Base-by-base conservation (phyloP, 768 basidiomycete genomes). In the Pisolithus tinctorius region DNA sequence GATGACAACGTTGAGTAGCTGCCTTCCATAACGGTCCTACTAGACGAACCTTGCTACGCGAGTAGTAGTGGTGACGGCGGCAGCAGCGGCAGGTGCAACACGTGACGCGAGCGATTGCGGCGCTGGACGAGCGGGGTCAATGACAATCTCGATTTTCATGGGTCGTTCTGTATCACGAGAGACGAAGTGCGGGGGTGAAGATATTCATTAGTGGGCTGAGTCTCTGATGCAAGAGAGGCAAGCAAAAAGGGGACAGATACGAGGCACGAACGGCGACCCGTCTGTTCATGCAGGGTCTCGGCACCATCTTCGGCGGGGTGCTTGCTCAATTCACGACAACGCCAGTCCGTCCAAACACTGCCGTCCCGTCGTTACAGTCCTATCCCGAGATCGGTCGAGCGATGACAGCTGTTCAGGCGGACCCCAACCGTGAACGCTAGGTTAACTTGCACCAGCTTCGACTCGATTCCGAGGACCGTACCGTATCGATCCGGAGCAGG, bases 61-160 rank as follows among this genome's bases (percentile, higher is more conserved):
- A 11, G 57, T 55, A 47, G 59, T 64, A 25, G 55, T 66, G 48
- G 65, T 60, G 40, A 73, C 62, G 8, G 69, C 73, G 41, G 74
- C 69, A 16, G 71, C 69, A 13, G 81, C 71, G 3, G 82, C 79
- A 34, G 92, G 89, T 4, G 90, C 88, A 34, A 99, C 90, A 48
- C 96, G 89, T 25, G 88, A 81, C 16, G 82, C 82, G 56, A 99
- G 77, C 4, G 88, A 78, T 17, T 74, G 74, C 9, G 74, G 70
- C 6, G 81, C 76, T n/a, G 84, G 73, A 40, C 80, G 78, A 42
- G 84, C 78, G 11, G 91, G 91, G 73, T 95, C 91, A 66, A 95
- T 79, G 42, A 98, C 83, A 58, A 98, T 91, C 78, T 99, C 95
- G 56, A 98, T 93, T 78, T 93, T 95, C 93, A 98, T 96, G 23